Percentiles rank a stretch among this genome's conserved stretches.
phyloP scores from a whole-genome alignment of 768 basidiomycete genomes.

The Cystobasidium ongulense region DNA sequence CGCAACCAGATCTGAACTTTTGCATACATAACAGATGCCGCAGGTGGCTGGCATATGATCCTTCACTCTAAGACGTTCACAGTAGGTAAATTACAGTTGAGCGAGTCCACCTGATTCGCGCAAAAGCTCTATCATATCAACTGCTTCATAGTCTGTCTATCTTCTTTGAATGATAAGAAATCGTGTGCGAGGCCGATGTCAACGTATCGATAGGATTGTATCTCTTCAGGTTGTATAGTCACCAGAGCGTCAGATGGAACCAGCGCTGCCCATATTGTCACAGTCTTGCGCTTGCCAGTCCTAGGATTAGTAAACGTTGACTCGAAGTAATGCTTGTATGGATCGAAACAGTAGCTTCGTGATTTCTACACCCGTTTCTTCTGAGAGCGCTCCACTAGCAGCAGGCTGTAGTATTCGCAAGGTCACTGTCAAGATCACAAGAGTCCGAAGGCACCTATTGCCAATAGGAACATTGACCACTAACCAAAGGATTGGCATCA shows the following conservation, averaged over 20 bases:
- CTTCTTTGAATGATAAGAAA: slow-evolving; percentile 5
- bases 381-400: slow-evolving; percentile 8
- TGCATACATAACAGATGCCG: not conserved
- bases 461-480: not conserved
- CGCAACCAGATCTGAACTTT: not conserved
- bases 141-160: not conserved
- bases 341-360: slow-evolving; percentile 7
- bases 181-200: not conserved
- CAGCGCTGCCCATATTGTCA: slow-evolving; percentile 1
- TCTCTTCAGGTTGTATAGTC: slow-evolving; percentile 24
- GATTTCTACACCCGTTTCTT: slow-evolving; percentile 10
- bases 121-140: not conserved
- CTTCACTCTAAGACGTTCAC: not conserved
- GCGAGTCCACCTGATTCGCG: not conserved
- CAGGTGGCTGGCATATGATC: slow-evolving; percentile 2
- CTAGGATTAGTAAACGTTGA: slow-evolving; percentile 1
- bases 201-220: not conserved
- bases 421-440: not conserved
- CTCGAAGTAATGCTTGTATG: slow-evolving; percentile 4
- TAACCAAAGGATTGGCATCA: slow-evolving; percentile 6
- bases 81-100: too few species aligned
- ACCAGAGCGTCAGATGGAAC: not conserved
- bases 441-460: not conserved
- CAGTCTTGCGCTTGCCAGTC: slow-evolving; percentile 4
- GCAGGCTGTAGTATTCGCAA: not conserved